Base-by-base conservation (phyloP, 495 filamentous ascomycete species). In the Penicillium diatomitis region DNA sequence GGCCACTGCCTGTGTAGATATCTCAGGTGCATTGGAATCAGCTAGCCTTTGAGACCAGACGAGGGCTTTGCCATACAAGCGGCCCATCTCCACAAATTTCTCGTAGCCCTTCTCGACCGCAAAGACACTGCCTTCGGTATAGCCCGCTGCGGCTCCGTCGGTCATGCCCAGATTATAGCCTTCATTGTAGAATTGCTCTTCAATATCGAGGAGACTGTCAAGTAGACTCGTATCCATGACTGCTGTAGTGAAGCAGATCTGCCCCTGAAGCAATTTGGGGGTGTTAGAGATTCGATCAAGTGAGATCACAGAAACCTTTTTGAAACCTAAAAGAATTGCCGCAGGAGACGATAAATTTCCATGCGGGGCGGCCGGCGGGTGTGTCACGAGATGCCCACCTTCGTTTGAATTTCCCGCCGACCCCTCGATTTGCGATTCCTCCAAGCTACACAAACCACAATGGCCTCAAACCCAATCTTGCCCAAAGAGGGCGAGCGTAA, bases 81-180 rank as follows among this genome's bases (percentile, higher is more conserved):
- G 74, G 1, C 92, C 94, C 57, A 89, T 77, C 49, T 86, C 82
- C 9, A 82, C 54, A 56, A 88, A 95, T 67, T 95, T 96, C 59
- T 92, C 87, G 50, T 91, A 97, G 1, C 90, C 92, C 55, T 92
- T 94, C 58, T 94, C 86, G 3, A 97, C 76, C 0, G 91, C 92
- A 61, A 97, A 87, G 8, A 86, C 74, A 34, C 87, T 85, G 36
- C 94, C 94, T 76, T 99, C 92, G 41, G 85, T 79, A 31, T 81
- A 82, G 8, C 94, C 92, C 9, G 88, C 82, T 55, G 76, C 72
- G n/a, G 79, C 72, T 29, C 92, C 92, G 64, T 96, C 94, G 38
- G 72, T 70, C 32, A 78, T 58, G 12, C 92, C 92, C 49, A 89
- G 72, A 6, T 73, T 65, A 65, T 87, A 90, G 35, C 92, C 94